Conservation (phyloP, 177 flowering plant species). For the Tripterygium wilfordii region DNA sequence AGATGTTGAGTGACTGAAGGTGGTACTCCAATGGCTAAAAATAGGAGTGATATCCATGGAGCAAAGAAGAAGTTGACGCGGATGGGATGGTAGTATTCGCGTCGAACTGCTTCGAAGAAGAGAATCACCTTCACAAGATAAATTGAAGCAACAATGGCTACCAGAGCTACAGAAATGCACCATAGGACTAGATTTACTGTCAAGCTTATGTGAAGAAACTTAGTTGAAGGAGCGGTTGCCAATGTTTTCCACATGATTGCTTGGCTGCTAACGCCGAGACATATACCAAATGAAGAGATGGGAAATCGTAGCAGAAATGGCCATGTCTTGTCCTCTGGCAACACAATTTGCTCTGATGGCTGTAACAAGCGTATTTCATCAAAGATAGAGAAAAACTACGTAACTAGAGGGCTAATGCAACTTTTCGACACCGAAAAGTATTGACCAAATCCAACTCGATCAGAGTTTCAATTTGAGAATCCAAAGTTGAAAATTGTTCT, state of each 20-base stretch:
- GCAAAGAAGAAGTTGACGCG: slow-evolving; percentile 85
- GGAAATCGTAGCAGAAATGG: slow-evolving; percentile 80
- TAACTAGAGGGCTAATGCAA: too few species aligned
- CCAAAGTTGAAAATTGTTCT: too few species aligned
- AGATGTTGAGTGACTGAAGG: slow-evolving; percentile 30
- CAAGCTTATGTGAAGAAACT: slow-evolving; percentile 49
- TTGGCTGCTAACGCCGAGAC: slow-evolving; percentile 83
- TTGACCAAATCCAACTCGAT: too few species aligned
- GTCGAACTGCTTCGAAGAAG: slow-evolving; percentile 78
- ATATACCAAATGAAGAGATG: slow-evolving; percentile 63
- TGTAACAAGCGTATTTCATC: slow-evolving; percentile 13
- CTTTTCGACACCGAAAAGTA: too few species aligned
- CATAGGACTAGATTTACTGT: slow-evolving; percentile 52
- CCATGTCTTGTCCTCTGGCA: slow-evolving; percentile 63
- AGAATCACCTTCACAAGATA: slow-evolving; percentile 57
- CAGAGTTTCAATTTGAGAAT: too few species aligned
- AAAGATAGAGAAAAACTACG: neutral
- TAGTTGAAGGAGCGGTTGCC: slow-evolving; percentile 45
- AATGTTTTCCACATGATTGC: slow-evolving; percentile 78
- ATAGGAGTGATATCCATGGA: slow-evolving; percentile 62
- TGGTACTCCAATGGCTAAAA: slow-evolving; percentile 63
- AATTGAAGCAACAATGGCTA: slow-evolving; percentile 24
- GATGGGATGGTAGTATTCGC: slow-evolving; percentile 74
- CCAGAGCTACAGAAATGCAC: slow-evolving; percentile 49
- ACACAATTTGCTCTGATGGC: slow-evolving; percentile 56